These are phyloP conservation scores for Tagetes erecta DNA, from an alignment of 129 eudicot species.

Conservation along the genomic window DNA sequence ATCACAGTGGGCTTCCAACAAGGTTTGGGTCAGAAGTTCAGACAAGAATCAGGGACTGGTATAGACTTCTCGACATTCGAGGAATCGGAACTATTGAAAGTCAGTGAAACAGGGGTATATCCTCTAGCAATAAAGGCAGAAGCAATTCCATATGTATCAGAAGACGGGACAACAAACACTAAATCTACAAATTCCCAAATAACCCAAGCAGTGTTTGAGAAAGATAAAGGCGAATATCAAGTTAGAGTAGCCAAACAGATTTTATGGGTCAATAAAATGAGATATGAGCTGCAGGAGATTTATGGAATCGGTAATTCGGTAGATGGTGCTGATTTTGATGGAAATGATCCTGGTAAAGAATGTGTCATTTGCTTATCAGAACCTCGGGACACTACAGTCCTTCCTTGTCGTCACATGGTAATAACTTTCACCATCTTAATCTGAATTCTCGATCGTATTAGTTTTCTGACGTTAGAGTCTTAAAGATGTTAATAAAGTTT, in stretches of 20 bases:
- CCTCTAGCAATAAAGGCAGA: conserved; percentile 92
- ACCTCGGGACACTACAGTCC: conserved; percentile 93
- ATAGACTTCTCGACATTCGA: conserved; percentile 70
- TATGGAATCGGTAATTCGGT: conserved; percentile 94
- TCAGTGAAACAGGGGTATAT: conserved; percentile 59
- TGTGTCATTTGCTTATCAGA: conserved; percentile 97
- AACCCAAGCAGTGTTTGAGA: conserved; percentile 84
- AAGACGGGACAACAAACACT: conserved; percentile 43
- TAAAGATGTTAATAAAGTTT: background rate
- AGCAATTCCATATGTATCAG: conserved; percentile 51
- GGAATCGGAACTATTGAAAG: conserved; percentile 57
- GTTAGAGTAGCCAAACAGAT: conserved; percentile 81
- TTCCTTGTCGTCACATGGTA: conserved; percentile 99
- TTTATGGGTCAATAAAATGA: conserved; percentile 75
- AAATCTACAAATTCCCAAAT: conserved; percentile 74
- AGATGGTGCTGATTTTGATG: conserved; percentile 71
- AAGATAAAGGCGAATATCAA: conserved; percentile 73
- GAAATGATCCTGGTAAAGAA: conserved; percentile 92
- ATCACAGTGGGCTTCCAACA: conserved; percentile 63
- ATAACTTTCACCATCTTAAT: conserved; percentile 2
- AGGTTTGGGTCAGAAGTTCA: conserved; percentile 89
- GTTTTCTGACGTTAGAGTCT: background rate
- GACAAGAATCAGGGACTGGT: conserved; percentile 85
- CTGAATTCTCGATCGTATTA: background rate
- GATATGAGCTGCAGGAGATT: conserved; percentile 91